phyloP scores from a whole-genome alignment of 2,329 filamentous ascomycete species.

The Macroventuria anomochaeta region DNA sequence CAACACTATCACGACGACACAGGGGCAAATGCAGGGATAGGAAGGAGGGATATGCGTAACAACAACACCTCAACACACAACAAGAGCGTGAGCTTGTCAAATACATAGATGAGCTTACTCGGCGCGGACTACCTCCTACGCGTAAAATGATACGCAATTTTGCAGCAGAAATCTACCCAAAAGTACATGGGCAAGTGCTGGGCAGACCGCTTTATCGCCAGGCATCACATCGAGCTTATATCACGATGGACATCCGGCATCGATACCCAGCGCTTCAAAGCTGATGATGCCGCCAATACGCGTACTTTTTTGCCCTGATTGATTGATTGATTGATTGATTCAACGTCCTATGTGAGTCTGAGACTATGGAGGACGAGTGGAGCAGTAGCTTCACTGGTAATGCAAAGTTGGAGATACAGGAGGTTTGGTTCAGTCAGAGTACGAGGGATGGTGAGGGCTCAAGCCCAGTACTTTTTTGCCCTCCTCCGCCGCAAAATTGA shows the following conservation, averaged over 20 bases:
- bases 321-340: no score
- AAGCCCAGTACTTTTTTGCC: no score
- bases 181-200: slow-evolving; percentile 17
- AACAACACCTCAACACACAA: slow-evolving; percentile 3
- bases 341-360: no score
- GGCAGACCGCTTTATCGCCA: slow-evolving; percentile 23
- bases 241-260: slow-evolving; percentile 22
- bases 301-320: no score
- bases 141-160: slow-evolving; percentile 15
- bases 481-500: neutral
- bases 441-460: no score
- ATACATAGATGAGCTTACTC: slow-evolving; percentile 24
- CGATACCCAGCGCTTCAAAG: slow-evolving; percentile 23
- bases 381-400: no score
- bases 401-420: no score
- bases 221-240: slow-evolving; percentile 15
- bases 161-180: slow-evolving; percentile 16
- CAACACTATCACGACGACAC: neutral
- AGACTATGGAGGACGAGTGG: no score
- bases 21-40: no score
- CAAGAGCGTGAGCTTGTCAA: slow-evolving; percentile 24
- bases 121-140: slow-evolving; percentile 23
- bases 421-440: no score
- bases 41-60: neutral
- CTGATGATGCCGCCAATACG: slow-evolving; percentile 8